Percentiles rank a stretch among this genome's conserved stretches.
Conservation (phyloP, 1,284 basidiomycete species). For the Ustilago trichophora region DNA sequence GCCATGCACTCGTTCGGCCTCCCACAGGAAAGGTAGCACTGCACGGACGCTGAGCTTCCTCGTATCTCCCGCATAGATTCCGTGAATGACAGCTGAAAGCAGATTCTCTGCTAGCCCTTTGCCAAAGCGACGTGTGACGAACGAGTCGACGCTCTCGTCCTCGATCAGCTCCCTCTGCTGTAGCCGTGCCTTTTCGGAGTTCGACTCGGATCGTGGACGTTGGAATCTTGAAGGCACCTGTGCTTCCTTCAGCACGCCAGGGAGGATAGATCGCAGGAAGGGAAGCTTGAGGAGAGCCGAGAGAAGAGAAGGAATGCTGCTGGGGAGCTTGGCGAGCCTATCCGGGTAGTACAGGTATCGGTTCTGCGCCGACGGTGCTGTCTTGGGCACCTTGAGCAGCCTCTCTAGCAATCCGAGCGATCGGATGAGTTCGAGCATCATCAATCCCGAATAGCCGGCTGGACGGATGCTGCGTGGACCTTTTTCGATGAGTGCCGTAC, state of each 20-base stretch:
- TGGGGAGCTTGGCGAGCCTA: constrained; percentile 70
- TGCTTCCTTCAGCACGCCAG: constrained; percentile 71
- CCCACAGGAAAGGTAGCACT: constrained; percentile 79
- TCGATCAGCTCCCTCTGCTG: constrained; percentile 31
- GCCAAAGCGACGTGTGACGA: constrained; percentile 82
- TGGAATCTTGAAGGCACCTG: constrained; percentile 67
- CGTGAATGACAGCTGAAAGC: constrained; percentile 86
- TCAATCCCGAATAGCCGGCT: constrained; percentile 51
- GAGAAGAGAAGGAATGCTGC: constrained; percentile 68
- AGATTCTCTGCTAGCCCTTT: constrained; percentile 76
- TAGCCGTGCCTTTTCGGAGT: constrained; percentile 60
- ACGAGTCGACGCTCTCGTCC: constrained; percentile 85
- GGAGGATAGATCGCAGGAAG: constrained; percentile 45
- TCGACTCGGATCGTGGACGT: constrained; percentile 64
- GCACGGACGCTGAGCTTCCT: constrained; percentile 78
- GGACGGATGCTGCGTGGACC: constrained; percentile 62
- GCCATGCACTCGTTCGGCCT: constrained; percentile 76
- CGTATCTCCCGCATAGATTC: constrained; percentile 89
- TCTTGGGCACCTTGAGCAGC: constrained; percentile 74
- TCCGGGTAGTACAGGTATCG: constrained; percentile 77
- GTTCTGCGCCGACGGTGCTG: constrained; percentile 76
- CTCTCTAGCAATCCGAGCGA: constrained; percentile 74
- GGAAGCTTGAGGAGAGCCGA: constrained; percentile 53
- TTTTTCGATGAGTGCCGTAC: constrained; percentile 54
- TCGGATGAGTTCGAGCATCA: constrained; percentile 79